Conservation (phyloP, 352 stramenopile species). For the Phytophthora cajani region DNA sequence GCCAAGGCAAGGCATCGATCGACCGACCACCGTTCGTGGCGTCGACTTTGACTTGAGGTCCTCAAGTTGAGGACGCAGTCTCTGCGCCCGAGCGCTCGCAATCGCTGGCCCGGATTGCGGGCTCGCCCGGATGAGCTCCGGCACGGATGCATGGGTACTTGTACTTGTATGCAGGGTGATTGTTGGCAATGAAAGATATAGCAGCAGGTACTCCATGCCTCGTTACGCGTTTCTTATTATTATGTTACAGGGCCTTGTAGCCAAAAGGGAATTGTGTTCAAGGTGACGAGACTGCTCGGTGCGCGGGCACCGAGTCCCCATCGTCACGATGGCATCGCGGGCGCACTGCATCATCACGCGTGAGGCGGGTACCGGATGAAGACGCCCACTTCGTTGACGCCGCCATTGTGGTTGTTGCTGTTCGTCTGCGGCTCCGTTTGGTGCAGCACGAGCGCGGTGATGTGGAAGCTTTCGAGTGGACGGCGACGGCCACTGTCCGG, state of each 20-base stretch:
- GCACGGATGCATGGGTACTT: too few relatives aligned
- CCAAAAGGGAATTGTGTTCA: not conserved
- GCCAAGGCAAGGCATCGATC: too few relatives aligned
- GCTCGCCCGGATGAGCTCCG: too few relatives aligned
- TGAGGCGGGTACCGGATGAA: constrained; percentile 27
- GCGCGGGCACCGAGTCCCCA: not conserved
- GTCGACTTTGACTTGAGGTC: too few relatives aligned
- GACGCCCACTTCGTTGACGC: constrained; percentile 9
- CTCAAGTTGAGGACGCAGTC: too few relatives aligned
- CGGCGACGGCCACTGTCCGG: constrained; percentile 6
- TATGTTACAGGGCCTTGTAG: not conserved
- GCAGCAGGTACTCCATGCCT: not conserved
- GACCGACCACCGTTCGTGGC: too few relatives aligned
- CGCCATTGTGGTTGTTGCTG: not conserved
- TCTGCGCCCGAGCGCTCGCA: too few relatives aligned
- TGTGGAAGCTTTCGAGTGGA: constrained; percentile 38
- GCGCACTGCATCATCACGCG: not conserved
- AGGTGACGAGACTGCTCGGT: not conserved
- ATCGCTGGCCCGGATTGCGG: too few relatives aligned
- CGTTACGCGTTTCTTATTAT: not conserved
- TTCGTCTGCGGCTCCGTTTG: constrained; percentile 11
- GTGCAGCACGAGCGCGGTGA: constrained; percentile 32
- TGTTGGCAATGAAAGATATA: not conserved
- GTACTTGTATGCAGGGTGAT: too few relatives aligned
- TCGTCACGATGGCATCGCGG: too few relatives aligned